phyloP scores from a whole-genome alignment of 1,139 yeast species.

The Geotrichum restrictum region DNA sequence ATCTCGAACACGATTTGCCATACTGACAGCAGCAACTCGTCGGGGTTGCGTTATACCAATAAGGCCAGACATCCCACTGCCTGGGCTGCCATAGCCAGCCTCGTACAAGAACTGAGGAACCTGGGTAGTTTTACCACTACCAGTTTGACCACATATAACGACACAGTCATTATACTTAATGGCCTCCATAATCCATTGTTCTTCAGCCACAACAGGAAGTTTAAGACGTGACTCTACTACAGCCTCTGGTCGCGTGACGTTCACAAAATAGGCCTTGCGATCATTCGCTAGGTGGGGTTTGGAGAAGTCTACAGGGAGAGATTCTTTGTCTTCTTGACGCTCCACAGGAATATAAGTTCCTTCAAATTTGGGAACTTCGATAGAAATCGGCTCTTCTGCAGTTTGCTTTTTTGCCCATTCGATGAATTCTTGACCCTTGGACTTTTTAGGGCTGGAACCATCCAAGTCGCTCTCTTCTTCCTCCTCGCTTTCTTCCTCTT shows the following conservation, averaged over 20 bases:
- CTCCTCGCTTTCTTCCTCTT: slow-evolving; percentile 22
- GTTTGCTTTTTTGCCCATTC: slow-evolving; percentile 48
- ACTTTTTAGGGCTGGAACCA: slow-evolving; percentile 29
- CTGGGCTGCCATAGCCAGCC: slow-evolving; percentile 72
- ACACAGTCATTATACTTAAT: slow-evolving; percentile 87
- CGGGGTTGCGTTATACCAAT: slow-evolving; percentile 97
- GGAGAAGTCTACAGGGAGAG: slow-evolving; percentile 49
- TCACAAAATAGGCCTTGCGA: slow-evolving; percentile 65
- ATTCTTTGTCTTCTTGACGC: slow-evolving; percentile 38
- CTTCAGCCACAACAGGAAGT: slow-evolving; percentile 88
- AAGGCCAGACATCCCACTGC: slow-evolving; percentile 78
- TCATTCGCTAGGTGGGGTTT: slow-evolving; percentile 27
- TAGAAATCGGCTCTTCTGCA: slow-evolving; percentile 26
- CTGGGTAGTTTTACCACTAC: slow-evolving; percentile 97
- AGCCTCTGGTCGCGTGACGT: slow-evolving; percentile 59
- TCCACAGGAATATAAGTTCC: slow-evolving; percentile 37
- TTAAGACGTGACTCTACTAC: slow-evolving; percentile 64
- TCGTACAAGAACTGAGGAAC: slow-evolving; percentile 91
- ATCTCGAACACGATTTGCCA: slow-evolving; percentile 82
- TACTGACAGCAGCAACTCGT: slow-evolving; percentile 96
- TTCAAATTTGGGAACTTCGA: slow-evolving; percentile 34
- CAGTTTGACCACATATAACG: slow-evolving; percentile 95
- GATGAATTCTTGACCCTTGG: slow-evolving; percentile 48
- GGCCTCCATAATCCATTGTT: slow-evolving; percentile 93
- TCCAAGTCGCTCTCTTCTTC: slow-evolving; percentile 21